Percentiles rank a stretch among this genome's conserved stretches.
Evolutionary conservation across 768 basidiomycete genomes (phyloP).

Genomic region (Lactarius evosmus): DNA sequence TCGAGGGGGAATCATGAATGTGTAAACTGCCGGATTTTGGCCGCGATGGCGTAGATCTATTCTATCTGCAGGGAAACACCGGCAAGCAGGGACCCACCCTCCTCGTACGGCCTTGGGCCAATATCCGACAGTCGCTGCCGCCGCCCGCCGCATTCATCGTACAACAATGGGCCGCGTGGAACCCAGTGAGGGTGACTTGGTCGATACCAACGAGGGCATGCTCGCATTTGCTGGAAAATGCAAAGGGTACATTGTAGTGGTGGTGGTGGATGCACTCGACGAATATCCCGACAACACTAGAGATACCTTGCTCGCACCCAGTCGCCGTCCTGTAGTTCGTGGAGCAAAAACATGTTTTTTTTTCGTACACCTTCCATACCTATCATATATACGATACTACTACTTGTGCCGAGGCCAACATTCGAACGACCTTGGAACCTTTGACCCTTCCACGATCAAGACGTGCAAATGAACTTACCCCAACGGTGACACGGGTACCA

Average conservation of each 20-base stretch:
- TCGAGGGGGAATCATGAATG: too few relatives aligned
- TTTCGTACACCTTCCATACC: background rate
- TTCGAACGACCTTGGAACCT: background rate
- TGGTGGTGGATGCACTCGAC: background rate
- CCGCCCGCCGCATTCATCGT: background rate
- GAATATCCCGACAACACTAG: constrained; percentile 2
- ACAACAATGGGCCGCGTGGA: constrained; percentile 3
- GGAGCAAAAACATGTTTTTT: background rate
- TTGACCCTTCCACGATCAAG: constrained; percentile 2
- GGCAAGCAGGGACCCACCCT: background rate
- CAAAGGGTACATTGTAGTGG: background rate
- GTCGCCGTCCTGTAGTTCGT: background rate
- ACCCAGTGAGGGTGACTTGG: constrained; percentile 5
- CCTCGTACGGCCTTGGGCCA: background rate
- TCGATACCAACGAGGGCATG: background rate
- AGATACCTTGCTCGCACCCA: constrained; percentile 1
- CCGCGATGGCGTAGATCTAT: too few relatives aligned
- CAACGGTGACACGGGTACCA: background rate
- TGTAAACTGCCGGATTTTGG: too few relatives aligned
- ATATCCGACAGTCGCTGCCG: background rate
- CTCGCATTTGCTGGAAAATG: background rate
- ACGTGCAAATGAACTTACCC: background rate
- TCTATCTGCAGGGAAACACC: too few relatives aligned
- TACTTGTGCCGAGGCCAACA: background rate
- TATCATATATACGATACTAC: background rate